These are phyloP conservation scores for Alternaria sp. DNA, from an alignment of 2,329 filamentous ascomycete genomes.

Conservation along the genomic window DNA sequence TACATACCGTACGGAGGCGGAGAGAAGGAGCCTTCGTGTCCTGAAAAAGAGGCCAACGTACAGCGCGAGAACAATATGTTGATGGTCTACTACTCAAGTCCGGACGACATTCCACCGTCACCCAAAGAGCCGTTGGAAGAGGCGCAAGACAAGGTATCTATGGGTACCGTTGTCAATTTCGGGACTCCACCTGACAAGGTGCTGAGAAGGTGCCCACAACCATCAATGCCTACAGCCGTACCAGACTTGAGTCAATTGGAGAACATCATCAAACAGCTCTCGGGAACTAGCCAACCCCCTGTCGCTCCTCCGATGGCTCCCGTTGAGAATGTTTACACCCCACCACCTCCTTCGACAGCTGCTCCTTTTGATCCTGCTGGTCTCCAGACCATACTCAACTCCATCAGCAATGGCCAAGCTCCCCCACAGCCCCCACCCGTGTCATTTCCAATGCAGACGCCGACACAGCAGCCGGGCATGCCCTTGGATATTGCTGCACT, in stretches of 20 bases:
- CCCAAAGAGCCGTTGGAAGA: slow-evolving; percentile 57
- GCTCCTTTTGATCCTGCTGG: slow-evolving; percentile 37
- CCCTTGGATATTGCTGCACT: slow-evolving; percentile 36
- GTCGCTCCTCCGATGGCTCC: slow-evolving; percentile 23
- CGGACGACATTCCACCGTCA: slow-evolving; percentile 57
- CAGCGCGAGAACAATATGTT: slow-evolving; percentile 57
- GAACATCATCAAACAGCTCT: slow-evolving; percentile 42
- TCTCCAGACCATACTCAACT: slow-evolving; percentile 44
- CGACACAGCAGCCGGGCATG: slow-evolving; percentile 26
- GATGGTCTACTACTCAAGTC: slow-evolving; percentile 57
- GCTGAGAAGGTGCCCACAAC: slow-evolving; percentile 35
- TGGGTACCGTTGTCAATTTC: slow-evolving; percentile 46
- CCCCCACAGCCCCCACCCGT: slow-evolving; percentile 26
- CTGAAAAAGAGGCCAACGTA: slow-evolving; percentile 56
- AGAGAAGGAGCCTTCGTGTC: slow-evolving; percentile 48
- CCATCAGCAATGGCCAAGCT: slow-evolving; percentile 24
- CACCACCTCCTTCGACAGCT: slow-evolving; percentile 28
- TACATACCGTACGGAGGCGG: slow-evolving; percentile 59
- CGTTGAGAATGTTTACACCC: slow-evolving; percentile 30
- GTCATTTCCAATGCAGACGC: slow-evolving; percentile 21
- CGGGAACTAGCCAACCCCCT: slow-evolving; percentile 23
- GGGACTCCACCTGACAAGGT: slow-evolving; percentile 47
- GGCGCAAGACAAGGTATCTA: slow-evolving; percentile 25
- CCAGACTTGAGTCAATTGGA: slow-evolving; percentile 41
- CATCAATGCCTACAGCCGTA: slow-evolving; percentile 19